phyloP scores from a whole-genome alignment of 805 yeast genomes.

The Zygoascus bituminiphila region DNA sequence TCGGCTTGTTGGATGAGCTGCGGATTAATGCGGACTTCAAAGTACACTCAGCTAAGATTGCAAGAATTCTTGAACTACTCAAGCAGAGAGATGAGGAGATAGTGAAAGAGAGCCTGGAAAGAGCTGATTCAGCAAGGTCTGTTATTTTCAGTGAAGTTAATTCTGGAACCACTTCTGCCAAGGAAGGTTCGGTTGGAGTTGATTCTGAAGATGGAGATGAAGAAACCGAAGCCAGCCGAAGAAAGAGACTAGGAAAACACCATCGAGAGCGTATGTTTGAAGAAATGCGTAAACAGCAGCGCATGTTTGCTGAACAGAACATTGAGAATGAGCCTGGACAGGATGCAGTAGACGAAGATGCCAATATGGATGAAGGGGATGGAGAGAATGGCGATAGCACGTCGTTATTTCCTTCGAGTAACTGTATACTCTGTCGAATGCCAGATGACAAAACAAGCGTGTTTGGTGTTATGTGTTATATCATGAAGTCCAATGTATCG shows the following conservation, averaged over 20 bases:
- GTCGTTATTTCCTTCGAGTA: conserved; percentile 50
- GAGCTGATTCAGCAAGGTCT: not conserved
- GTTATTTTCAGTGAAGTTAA: conserved; percentile 34
- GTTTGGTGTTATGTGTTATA: conserved; percentile 65
- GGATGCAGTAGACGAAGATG: conserved; percentile 28
- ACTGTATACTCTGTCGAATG: conserved; percentile 78
- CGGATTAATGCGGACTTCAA: not conserved
- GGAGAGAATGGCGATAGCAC: conserved; percentile 38
- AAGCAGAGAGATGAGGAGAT: not conserved
- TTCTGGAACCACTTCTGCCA: conserved; percentile 53
- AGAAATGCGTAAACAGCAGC: conserved; percentile 65
- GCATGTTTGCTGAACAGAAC: conserved; percentile 52
- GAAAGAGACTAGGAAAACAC: conserved; percentile 60
- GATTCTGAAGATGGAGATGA: conserved; percentile 7
- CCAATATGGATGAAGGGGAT: conserved; percentile 23
- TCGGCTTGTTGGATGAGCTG: conserved; percentile 1
- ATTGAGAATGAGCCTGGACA: conserved; percentile 22
- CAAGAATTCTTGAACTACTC: not conserved
- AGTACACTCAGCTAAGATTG: conserved; percentile 1
- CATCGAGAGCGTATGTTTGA: conserved; percentile 67
- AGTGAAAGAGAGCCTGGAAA: not conserved
- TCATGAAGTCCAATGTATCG: conserved; percentile 50
- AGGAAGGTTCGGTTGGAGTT: conserved; percentile 41
- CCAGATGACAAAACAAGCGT: conserved; percentile 56
- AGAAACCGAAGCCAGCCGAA: conserved; percentile 41